Base-by-base conservation (phyloP, 495 filamentous ascomycete genomes). In the Aspergillus asperescens region DNA sequence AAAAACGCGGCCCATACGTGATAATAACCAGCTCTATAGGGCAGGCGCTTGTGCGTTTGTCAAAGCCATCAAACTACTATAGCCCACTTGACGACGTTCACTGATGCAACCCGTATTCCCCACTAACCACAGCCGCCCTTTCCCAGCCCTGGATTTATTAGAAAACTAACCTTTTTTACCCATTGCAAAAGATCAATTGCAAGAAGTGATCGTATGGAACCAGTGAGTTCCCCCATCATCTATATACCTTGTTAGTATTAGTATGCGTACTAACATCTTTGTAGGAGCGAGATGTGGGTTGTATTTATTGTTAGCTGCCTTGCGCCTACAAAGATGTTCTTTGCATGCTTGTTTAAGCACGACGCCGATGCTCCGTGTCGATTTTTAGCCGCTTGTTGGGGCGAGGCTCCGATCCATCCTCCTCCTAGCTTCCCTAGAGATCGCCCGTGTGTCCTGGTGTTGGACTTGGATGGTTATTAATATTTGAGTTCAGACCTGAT, bases 231-330 rank as follows among this genome's bases (percentile, higher is more conserved):
- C 13, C 16, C 12, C 32, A 28, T 32, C 12, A 24, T 7, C 27
- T 15, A 15, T 22, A 9, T 15, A 23, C 0, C 10, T 13, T 8
- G 35, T 19, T 29, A 24, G 40, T 15, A 9, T 39, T 22, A 24
- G 31, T 13, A 28, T 9, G 25, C 13, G 29, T 3, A 32, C 32
- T 35, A n/a, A 16, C 32, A 9, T 32, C 3, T 7, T 19, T 23
- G 18, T 15, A 55, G 52, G 25, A 44, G 37, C 10, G 52, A 55
- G 49, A 50, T 55, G 52, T 55, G 45, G 52, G 44, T 55, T 32
- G 44, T 55, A 0, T 55, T 49, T 13, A 55, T 55, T 31, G 44
- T 50, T 20, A 27, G 52, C 29, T 55, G 52, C 32, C 48, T 55
- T 2, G 35, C 45, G 5, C 45, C 45, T 2, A 55, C 52, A 7